A percentile compares a stretch with the other conserved stretches of the same genome.
Conservation (phyloP, 78 protist species). For the Planoprotostelium fungivorum region DNA sequence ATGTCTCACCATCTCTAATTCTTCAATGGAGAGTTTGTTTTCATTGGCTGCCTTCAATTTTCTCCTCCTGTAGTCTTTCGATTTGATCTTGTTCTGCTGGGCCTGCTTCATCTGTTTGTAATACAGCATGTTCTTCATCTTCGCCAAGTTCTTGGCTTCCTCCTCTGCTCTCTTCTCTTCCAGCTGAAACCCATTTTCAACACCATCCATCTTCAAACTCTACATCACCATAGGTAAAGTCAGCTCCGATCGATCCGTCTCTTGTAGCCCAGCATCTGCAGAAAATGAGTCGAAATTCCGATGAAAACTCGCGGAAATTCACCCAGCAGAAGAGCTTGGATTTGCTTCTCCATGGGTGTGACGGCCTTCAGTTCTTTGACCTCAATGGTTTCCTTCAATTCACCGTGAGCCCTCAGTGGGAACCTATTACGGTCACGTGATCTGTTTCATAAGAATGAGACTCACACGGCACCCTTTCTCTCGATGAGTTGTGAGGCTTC, state of each 20-base stretch:
- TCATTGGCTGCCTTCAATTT: not conserved
- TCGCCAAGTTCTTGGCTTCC: not conserved
- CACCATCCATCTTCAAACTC: not conserved
- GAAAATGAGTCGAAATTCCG: too few species aligned
- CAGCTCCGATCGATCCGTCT: not conserved
- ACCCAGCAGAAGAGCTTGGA: not conserved
- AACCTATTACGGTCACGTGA: not conserved
- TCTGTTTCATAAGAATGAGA: not conserved
- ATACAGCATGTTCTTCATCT: not conserved
- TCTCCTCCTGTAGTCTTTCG: not conserved
- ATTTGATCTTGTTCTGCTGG: not conserved
- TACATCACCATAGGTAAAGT: not conserved
- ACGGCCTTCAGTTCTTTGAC: not conserved
- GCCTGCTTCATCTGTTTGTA: not conserved
- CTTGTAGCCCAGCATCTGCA: not conserved
- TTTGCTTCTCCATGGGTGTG: not conserved
- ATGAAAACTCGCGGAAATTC: not conserved
- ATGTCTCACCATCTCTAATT: not conserved
- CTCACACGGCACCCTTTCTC: not conserved
- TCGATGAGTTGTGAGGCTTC: not conserved
- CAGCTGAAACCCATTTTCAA: not conserved
- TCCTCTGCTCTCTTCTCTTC: not conserved
- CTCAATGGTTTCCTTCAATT: not conserved
- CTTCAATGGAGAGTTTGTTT: not conserved
- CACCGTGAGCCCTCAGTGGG: not conserved